These are phyloP conservation scores for Panicum hallii DNA, from an alignment of 202 grass and related monocot genomes.

Conservation along the genomic window DNA sequence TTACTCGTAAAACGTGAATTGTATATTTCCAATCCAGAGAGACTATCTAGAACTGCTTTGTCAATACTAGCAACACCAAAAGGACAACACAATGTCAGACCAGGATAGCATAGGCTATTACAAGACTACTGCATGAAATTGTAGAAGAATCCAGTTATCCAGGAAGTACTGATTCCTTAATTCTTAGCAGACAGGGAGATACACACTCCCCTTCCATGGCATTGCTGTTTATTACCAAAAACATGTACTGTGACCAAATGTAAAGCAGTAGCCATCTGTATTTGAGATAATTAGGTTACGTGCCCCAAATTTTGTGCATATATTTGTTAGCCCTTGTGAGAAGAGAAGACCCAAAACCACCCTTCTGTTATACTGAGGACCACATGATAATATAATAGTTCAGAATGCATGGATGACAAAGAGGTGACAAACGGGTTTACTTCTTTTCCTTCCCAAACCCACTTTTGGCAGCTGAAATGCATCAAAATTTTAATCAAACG, in stretches of 20 bases:
- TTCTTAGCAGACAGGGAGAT: constrained; percentile 8
- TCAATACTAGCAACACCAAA: constrained; percentile 54
- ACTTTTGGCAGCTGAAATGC: constrained; percentile 9
- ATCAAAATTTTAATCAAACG: background rate
- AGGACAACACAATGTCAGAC: constrained; percentile 43
- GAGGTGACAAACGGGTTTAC: background rate
- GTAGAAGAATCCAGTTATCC: background rate
- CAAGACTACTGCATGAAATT: constrained; percentile 31
- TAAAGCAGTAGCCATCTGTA: background rate
- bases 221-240: constrained; percentile 25
- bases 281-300: background rate
- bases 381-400: background rate
- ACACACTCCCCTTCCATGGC: background rate
- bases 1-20: constrained; percentile 82
- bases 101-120: constrained; percentile 15
- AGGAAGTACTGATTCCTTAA: constrained; percentile 32
- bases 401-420: constrained; percentile 11
- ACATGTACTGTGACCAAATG: constrained; percentile 15
- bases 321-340: constrained; percentile 7
- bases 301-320: background rate
- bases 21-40: constrained; percentile 81
- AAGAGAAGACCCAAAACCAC: constrained; percentile 12
- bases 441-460: background rate
- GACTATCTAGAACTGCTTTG: constrained; percentile 64
- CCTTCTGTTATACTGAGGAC: background rate